Base-by-base conservation (phyloP, 345 rosid genomes). In the Carallia pectinifolia region DNA sequence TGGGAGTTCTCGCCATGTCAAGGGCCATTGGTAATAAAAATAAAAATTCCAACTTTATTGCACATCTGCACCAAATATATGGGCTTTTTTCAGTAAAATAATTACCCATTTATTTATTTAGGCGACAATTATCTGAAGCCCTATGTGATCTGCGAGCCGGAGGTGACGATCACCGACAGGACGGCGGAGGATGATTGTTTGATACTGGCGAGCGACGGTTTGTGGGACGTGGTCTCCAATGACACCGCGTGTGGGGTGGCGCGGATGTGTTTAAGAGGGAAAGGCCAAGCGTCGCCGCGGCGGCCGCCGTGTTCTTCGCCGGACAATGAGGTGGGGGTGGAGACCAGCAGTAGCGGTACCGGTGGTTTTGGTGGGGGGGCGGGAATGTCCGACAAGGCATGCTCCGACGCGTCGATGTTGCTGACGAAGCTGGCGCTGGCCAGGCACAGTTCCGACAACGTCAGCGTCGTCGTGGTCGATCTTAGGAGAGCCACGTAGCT, bases 391-490 rank as follows among this genome's bases (percentile, higher is more conserved):
- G 90, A 89, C 77, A 80, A 75, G 77, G 84, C 85, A 8, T 88
- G 96, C 76, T 71, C 85, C 54, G 94, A 89, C 65, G 96, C 96
- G 31, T 85, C 97, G 5, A 74, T 81, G 73, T 65, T 88, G 81
- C 77, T 89, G 76, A 87, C 92, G 60, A 87, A 88, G 81, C 77
- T 91, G 74, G 93, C 98, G 6, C 75, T 93, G 76, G 92, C 91
- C 1, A 84, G 91, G 79, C 90, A 82, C 27, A 89, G 90, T 58
- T 48, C 85, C 17, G 98, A 93, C 83, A 93, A 93, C 77, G 88
- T 93, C 53, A 93, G 93, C 73, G 96, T 93, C 1, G 84, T 93
- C 6, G 93, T 89, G 76, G 87, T 93, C 71, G 91, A 93, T 82
- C 85, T 93, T 0, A 82, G 81, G 73, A 83, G 61, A 67, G 72